A percentile compares a stretch with the other conserved stretches of the same genome.
phyloP scores from a whole-genome alignment of 805 yeast species.

The Cyberlindnera xishuangbannaensis region DNA sequence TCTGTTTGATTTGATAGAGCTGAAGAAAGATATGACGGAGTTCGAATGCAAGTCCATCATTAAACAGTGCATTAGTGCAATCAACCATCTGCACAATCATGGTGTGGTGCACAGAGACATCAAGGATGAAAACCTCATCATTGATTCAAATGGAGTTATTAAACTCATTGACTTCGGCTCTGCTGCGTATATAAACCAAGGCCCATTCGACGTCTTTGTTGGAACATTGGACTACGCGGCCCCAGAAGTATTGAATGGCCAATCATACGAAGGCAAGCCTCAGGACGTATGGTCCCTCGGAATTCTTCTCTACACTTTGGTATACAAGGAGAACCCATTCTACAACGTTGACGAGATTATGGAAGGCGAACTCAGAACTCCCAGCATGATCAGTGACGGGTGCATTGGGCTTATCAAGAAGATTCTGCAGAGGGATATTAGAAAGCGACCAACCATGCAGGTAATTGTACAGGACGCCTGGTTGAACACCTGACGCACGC shows the following conservation, averaged over 20 bases:
- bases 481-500: constrained; percentile 31
- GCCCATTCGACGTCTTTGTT: constrained; percentile 95
- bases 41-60: constrained; percentile 72
- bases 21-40: constrained; percentile 76
- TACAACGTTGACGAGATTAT: constrained; percentile 92
- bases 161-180: constrained; percentile 94
- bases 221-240: constrained; percentile 98
- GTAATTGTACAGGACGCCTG: constrained; percentile 69
- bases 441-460: constrained; percentile 65
- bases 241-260: constrained; percentile 89
- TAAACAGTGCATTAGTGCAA: constrained; percentile 71
- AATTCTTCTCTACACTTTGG: constrained; percentile 77
- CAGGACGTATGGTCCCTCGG: constrained; percentile 99
- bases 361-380: constrained; percentile 79
- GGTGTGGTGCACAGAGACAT: constrained; percentile 94
- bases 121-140: constrained; percentile 90
- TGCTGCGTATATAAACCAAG: constrained; percentile 84
- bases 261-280: constrained; percentile 84
- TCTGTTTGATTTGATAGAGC: constrained; percentile 85
- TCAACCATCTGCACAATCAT: constrained; percentile 73
- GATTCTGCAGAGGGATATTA: constrained; percentile 65
- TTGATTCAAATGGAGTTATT: constrained; percentile 73
- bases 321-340: constrained; percentile 93
- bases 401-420: constrained; percentile 55
- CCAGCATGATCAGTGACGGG: constrained; percentile 51